Evolutionary conservation across 345 rosid genomes (phyloP).

Genomic region (Atalantia buxifolia): DNA sequence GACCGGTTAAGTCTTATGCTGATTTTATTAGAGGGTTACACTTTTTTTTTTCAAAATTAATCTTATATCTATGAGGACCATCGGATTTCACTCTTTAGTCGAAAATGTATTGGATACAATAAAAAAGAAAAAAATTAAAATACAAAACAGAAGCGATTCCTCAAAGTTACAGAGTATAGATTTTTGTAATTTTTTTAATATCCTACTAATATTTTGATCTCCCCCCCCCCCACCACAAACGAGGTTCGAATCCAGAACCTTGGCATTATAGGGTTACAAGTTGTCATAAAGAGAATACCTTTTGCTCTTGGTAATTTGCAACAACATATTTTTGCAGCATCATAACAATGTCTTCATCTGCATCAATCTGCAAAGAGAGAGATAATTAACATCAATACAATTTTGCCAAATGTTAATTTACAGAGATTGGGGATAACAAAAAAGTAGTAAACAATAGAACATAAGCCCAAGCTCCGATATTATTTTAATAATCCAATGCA

Average conservation of each 20-base stretch:
- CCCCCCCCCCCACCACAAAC: too few species aligned
- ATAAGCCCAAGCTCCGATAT: background rate
- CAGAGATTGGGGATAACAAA: background rate
- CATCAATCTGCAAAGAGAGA: conserved; percentile 56
- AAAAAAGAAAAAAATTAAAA: too few species aligned
- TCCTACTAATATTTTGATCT: too few species aligned
- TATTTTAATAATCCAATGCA: background rate
- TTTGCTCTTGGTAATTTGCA: conserved; percentile 65
- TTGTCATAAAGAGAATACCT: conserved; percentile 44
- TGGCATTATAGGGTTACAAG: background rate
- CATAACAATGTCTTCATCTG: conserved; percentile 59
- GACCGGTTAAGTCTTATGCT: background rate
- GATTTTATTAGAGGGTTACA: background rate
- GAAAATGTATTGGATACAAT: too few species aligned
- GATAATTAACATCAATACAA: background rate
- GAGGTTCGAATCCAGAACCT: too few species aligned
- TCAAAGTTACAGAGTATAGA: too few species aligned
- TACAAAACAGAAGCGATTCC: too few species aligned
- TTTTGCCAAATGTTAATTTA: background rate
- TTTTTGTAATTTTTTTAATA: too few species aligned
- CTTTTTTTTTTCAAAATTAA: background rate
- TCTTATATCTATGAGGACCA: too few species aligned
- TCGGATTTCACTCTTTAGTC: too few species aligned
- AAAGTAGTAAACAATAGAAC: background rate
- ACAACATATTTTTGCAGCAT: conserved; percentile 70